Evolutionary conservation across 495 filamentous ascomycete species (phyloP).

Genomic region (Tuber brumale): DNA sequence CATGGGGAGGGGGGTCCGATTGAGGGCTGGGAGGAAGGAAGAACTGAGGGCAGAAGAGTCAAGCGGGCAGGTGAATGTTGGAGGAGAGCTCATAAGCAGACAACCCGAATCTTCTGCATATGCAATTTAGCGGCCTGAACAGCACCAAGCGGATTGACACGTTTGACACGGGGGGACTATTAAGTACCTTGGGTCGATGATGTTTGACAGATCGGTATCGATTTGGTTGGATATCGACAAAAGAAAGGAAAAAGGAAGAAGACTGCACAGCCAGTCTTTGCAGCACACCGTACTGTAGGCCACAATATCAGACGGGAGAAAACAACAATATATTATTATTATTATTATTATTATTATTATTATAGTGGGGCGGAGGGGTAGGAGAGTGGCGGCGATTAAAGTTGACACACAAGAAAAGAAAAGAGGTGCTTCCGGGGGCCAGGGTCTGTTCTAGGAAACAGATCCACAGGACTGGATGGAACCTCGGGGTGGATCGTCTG

Average conservation of each 20-base stretch:
- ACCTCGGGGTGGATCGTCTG: background rate
- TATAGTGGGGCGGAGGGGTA: background rate
- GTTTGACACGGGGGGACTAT: constrained; percentile 30
- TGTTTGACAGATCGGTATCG: constrained; percentile 35
- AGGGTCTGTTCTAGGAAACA: constrained; percentile 9
- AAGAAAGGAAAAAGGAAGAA: constrained; percentile 12
- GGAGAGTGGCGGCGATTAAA: constrained; percentile 21
- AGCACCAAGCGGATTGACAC: constrained; percentile 37
- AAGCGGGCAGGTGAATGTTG: constrained; percentile 16
- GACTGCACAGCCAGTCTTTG: constrained; percentile 8
- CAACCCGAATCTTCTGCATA: constrained; percentile 8
- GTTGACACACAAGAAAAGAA: constrained; percentile 17
- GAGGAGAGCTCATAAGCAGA: constrained; percentile 6
- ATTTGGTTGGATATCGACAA: constrained; percentile 21
- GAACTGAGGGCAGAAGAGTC: background rate
- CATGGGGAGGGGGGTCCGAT: constrained; percentile 30
- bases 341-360: background rate
- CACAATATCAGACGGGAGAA: background rate
- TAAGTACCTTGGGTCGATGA: constrained; percentile 35
- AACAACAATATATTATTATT: background rate
- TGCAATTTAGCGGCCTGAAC: constrained; percentile 29
- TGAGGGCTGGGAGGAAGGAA: constrained; percentile 13
- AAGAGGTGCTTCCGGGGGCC: constrained; percentile 27
- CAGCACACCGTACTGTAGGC: background rate
- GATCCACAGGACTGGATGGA: background rate